Evolutionary conservation across 192 early-diverging fungal species (phyloP), one percentile per base, ranked within the genome.

Genomic region (Backusella luteola): DNA sequence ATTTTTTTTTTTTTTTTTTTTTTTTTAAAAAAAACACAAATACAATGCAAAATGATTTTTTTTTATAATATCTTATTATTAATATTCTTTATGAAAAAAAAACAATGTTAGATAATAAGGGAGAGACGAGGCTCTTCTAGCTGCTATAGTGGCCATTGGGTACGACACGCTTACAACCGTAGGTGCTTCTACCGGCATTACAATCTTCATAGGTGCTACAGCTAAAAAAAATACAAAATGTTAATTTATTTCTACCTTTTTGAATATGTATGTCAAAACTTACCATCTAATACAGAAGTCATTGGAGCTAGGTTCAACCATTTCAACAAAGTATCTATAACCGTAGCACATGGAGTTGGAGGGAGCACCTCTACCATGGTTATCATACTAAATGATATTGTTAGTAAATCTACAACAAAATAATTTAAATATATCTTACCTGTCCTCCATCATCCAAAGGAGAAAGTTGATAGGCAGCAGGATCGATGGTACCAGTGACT

Each of bases 151-250:
- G 29, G 74, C 89, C 85, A 80, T 81, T 84, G 77, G 88, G 85
- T 83, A 91, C 87, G 84, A 90, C 87, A 82, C 89, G 84, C 77
- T 87, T 86, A 84, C 86, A 87, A 1, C 86, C 86, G 46, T 80
- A 76, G 11, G 77, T 79, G 49, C 79, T 81, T 63, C 81, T 81
- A n/a, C 79, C 74, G 0, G 84, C 84, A 68, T 83, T 78, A 39
- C 86, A 87, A 32, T 85, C 81, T 34, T 36, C 15, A 36, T 80
- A 79, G 7, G 76, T 19, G 26, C 71, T 74, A 29, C 86, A 87
- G 66, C 56, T 59, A 59, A 49, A 19, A 59, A 49, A 19, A 0
- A 3, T 17, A 59, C 26, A 59, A 29, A n/a, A 35, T 8, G 29
- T 67, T 35, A 67, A 34, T 35, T 21, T 35, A 7, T 0, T 68